phyloP scores from a whole-genome alignment of 2,329 filamentous ascomycete genomes.

The Pseudogymnoascus sp. region DNA sequence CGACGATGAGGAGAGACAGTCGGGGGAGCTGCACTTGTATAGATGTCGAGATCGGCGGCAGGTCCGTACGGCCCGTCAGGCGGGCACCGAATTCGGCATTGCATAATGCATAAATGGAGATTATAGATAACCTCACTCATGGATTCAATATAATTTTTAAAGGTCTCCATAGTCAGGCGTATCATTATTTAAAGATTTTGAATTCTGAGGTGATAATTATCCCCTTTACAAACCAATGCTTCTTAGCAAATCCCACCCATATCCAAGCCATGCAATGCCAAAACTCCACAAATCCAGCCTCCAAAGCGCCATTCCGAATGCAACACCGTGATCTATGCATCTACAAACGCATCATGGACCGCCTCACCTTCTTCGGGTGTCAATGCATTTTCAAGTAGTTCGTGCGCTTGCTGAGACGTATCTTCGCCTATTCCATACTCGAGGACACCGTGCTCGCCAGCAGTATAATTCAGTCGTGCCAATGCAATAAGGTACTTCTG shows the following conservation, averaged over 20 bases:
- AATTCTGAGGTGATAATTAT: neutral
- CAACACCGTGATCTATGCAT: slow-evolving; percentile 9
- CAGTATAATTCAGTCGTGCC: slow-evolving; percentile 75
- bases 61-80: too few relatives aligned
- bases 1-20: too few relatives aligned
- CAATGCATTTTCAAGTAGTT: slow-evolving; percentile 70
- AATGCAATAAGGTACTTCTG: slow-evolving; percentile 79
- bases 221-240: neutral
- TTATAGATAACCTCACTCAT: neutral
- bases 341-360: slow-evolving; percentile 26
- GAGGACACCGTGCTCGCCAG: slow-evolving; percentile 62
- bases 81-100: too few relatives aligned
- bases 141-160: neutral
- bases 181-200: neutral
- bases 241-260: neutral
- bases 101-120: too few relatives aligned
- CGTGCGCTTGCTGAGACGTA: slow-evolving; percentile 72
- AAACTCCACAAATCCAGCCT: neutral
- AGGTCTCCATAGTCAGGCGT: neutral
- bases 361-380: slow-evolving; percentile 71
- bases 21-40: too few relatives aligned
- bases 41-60: too few relatives aligned
- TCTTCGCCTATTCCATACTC: slow-evolving; percentile 71
- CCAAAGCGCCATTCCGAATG: neutral
- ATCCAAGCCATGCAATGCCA: neutral